phyloP scores from a whole-genome alignment of 805 yeast species.

The Kuraishia ogatae region DNA sequence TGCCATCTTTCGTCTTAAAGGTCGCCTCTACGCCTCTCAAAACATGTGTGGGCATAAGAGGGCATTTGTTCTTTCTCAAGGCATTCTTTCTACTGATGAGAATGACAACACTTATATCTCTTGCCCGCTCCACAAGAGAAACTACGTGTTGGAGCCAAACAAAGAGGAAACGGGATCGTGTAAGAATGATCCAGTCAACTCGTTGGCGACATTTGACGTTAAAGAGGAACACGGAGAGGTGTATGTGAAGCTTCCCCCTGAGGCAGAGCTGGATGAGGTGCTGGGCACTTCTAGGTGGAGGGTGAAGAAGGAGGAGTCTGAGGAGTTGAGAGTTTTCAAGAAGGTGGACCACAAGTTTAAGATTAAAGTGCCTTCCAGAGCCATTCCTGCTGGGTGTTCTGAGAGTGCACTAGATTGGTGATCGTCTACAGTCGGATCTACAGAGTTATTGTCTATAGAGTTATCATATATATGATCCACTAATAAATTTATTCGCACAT shows the following conservation, averaged over 20 bases:
- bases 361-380: slow-evolving; percentile 16
- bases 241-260: slow-evolving; percentile 22
- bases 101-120: slow-evolving; percentile 22
- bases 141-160: slow-evolving; percentile 18
- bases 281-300: slow-evolving; percentile 26
- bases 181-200: slow-evolving; percentile 19
- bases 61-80: slow-evolving; percentile 28
- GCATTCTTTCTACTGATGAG: slow-evolving; percentile 23
- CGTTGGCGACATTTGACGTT: slow-evolving; percentile 25
- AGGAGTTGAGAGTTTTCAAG: slow-evolving; percentile 9
- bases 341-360: slow-evolving; percentile 13
- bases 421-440: too few species aligned
- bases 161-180: slow-evolving; percentile 19
- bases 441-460: not conserved
- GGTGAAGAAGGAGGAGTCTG: slow-evolving; percentile 17
- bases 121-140: slow-evolving; percentile 28
- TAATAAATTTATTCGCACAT: too few species aligned
- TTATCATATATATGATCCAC: too few species aligned
- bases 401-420: slow-evolving; percentile 13
- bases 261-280: slow-evolving; percentile 22
- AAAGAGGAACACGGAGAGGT: slow-evolving; percentile 23
- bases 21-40: slow-evolving; percentile 26
- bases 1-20: slow-evolving; percentile 25
- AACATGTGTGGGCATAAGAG: slow-evolving; percentile 32
- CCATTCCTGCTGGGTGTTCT: slow-evolving; percentile 6